Evolutionary conservation across 2,329 filamentous ascomycete species (phyloP).

Genomic region (Fusarium fracticaudum): DNA sequence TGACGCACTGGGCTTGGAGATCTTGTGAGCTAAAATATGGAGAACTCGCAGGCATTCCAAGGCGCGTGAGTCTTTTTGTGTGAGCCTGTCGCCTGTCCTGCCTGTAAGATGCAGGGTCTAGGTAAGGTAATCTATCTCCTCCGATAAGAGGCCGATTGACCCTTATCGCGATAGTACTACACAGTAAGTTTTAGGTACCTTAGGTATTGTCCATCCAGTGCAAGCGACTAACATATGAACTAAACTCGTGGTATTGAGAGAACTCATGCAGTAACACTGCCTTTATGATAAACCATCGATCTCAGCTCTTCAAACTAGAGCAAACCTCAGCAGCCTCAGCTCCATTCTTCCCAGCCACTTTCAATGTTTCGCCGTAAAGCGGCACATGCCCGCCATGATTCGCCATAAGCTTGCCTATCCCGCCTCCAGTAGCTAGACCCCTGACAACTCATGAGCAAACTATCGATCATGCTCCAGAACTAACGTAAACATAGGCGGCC

Average conservation of each 20-base stretch:
- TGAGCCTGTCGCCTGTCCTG: neutral
- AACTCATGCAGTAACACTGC: neutral
- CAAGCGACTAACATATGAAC: neutral
- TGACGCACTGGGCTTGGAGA: conserved; percentile 38
- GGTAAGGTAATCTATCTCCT: neutral
- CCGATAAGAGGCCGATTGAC: conserved; percentile 3
- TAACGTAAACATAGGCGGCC: conserved; percentile 6
- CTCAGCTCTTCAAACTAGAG: neutral
- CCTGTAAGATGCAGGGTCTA: conserved; percentile 8
- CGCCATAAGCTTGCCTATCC: conserved; percentile 15
- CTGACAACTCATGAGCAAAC: conserved; percentile 24
- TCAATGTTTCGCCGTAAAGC: conserved; percentile 37
- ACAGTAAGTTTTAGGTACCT: too few species aligned
- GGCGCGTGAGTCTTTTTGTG: conserved; percentile 21
- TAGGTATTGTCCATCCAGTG: neutral
- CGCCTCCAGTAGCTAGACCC: conserved; percentile 6
- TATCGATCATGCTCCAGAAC: conserved; percentile 31
- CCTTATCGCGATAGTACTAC: neutral
- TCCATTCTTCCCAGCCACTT: conserved; percentile 21
- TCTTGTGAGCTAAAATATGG: conserved; percentile 43
- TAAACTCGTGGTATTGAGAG: neutral
- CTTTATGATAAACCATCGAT: neutral
- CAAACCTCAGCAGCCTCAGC: neutral
- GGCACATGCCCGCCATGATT: conserved; percentile 34
- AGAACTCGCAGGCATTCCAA: conserved; percentile 16